phyloP scores from a whole-genome alignment of 441 rosid genomes.

The Arabidopsis hybrid region DNA sequence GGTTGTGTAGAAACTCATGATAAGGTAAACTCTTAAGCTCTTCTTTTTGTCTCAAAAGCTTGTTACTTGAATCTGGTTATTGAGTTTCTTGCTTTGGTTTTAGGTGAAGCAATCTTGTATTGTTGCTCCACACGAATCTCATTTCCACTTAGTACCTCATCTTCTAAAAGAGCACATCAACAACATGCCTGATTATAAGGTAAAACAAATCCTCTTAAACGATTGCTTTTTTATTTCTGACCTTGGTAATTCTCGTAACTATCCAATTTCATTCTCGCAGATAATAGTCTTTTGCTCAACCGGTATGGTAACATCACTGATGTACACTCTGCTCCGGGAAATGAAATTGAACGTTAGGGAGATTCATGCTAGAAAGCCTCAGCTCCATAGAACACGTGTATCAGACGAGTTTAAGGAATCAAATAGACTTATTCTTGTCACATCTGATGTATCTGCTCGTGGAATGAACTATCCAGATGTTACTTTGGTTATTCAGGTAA shows the following conservation, averaged over 20 bases:
- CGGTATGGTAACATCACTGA: slow-evolving; percentile 87
- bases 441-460: slow-evolving; percentile 96
- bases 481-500: slow-evolving; percentile 94
- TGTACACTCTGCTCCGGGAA: slow-evolving; percentile 76
- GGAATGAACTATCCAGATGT: slow-evolving; percentile 99
- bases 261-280: slow-evolving; percentile 51
- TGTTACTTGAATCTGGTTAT: slow-evolving; percentile 19
- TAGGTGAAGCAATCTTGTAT: slow-evolving; percentile 86
- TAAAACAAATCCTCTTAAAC: slow-evolving; percentile 38
- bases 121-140: slow-evolving; percentile 74
- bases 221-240: neutral
- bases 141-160: slow-evolving; percentile 78
- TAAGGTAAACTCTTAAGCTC: slow-evolving; percentile 55
- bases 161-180: slow-evolving; percentile 72
- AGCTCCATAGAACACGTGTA: slow-evolving; percentile 73
- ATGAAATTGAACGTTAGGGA: slow-evolving; percentile 90
- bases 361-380: slow-evolving; percentile 93
- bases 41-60: neutral
- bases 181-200: slow-evolving; percentile 78
- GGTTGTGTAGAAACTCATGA: slow-evolving; percentile 83
- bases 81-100: slow-evolving; percentile 23
- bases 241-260: neutral
- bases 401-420: slow-evolving; percentile 88
- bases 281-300: slow-evolving; percentile 93
- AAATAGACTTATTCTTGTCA: slow-evolving; percentile 74